Conservation (phyloP, 164 flowering plant species). For the Macadamia tetraphylla region DNA sequence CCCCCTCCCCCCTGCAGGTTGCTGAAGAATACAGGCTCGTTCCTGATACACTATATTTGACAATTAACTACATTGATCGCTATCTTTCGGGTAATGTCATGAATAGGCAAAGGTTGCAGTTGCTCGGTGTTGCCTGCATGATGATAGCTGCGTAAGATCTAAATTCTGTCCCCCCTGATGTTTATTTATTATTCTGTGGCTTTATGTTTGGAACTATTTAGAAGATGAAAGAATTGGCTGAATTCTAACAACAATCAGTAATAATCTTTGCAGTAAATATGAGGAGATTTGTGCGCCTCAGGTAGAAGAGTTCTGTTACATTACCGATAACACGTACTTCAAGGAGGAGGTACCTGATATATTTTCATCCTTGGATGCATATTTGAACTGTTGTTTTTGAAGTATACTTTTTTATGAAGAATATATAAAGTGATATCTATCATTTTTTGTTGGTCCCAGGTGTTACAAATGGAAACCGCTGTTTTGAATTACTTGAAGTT, state of each 20-base stretch:
- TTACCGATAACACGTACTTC: slow-evolving; percentile 92
- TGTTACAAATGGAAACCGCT: slow-evolving; percentile 86
- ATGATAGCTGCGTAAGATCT: slow-evolving; percentile 92
- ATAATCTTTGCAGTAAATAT: slow-evolving; percentile 58
- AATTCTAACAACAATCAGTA: slow-evolving; percentile 11
- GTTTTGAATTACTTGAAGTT: slow-evolving; percentile 84
- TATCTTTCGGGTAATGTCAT: slow-evolving; percentile 84
- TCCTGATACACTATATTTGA: slow-evolving; percentile 87
- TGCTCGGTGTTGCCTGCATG: slow-evolving; percentile 98
- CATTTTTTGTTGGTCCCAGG: slow-evolving; percentile 35
- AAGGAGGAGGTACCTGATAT: slow-evolving; percentile 67
- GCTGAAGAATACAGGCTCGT: slow-evolving; percentile 96
- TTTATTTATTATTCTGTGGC: background rate
- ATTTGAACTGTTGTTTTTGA: background rate
- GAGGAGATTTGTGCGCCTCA: slow-evolving; percentile 99
- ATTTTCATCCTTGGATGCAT: background rate
- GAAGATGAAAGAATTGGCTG: background rate
- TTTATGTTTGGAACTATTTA: background rate
- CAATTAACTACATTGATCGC: slow-evolving; percentile 88
- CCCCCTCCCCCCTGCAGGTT: slow-evolving; percentile 43
- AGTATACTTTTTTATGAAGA: background rate
- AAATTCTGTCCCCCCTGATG: background rate
- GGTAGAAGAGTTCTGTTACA: slow-evolving; percentile 96
- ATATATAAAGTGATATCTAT: background rate
- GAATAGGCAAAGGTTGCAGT: slow-evolving; percentile 73